phyloP scores from a whole-genome alignment of 768 basidiomycete genomes.

The Mycena crocata region DNA sequence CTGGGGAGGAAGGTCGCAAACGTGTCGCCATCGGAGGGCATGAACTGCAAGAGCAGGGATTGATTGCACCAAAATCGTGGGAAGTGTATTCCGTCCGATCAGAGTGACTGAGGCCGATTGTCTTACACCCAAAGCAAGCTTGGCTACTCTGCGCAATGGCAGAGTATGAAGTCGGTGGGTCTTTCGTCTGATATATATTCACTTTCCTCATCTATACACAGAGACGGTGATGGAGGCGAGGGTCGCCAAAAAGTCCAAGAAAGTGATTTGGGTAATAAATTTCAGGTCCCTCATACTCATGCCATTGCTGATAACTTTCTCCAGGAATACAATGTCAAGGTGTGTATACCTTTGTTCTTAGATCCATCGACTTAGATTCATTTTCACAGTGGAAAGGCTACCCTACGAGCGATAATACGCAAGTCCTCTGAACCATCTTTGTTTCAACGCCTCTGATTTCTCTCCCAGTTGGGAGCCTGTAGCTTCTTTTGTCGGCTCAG shows the following conservation, averaged over 20 bases:
- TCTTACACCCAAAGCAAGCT: no score
- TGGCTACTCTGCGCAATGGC: no score
- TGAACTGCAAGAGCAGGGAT: no score
- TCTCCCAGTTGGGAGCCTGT: constrained; percentile 73
- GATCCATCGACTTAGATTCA: constrained; percentile 6
- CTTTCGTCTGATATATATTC: background rate
- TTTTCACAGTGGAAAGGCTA: constrained; percentile 71
- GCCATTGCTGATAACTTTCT: constrained; percentile 23
- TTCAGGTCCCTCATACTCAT: constrained; percentile 9
- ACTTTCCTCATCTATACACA: constrained; percentile 39
- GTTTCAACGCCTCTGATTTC: constrained; percentile 15
- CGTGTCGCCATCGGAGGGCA: constrained; percentile 63
- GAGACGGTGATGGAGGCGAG: constrained; percentile 67
- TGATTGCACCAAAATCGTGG: no score
- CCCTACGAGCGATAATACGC: constrained; percentile 65
- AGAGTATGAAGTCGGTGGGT: constrained; percentile 79
- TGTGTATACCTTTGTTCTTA: constrained; percentile 42
- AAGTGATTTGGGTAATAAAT: constrained; percentile 62
- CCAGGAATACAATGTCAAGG: constrained; percentile 71
- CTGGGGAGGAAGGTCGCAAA: constrained; percentile 84
- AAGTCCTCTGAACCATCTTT: constrained; percentile 40
- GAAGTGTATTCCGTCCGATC: no score
- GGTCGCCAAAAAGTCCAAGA: constrained; percentile 56
- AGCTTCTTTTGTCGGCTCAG: constrained; percentile 68
- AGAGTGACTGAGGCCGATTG: no score